Conservation (phyloP, 208 protist genomes). For the Leishmania aethiopica region DNA sequence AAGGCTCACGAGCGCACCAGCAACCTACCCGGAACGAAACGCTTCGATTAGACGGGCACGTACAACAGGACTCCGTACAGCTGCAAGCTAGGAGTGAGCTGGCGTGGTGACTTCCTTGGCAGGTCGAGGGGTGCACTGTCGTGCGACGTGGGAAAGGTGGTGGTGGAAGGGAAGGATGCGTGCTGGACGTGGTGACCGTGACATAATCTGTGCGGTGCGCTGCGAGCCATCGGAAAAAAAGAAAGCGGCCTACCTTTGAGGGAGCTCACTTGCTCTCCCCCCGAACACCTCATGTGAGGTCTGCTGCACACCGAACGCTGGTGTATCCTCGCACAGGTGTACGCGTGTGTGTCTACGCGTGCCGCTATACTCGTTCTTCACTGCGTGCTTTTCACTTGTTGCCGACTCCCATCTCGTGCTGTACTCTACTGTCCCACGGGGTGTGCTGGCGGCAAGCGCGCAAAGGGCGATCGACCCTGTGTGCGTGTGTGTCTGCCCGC, state of each 20-base stretch:
- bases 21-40: not conserved
- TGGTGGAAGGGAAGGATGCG: not conserved
- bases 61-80: not conserved
- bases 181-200: not conserved
- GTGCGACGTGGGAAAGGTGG: not conserved
- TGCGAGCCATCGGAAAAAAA: not conserved
- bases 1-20: not conserved
- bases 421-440: conserved; percentile 4
- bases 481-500: not conserved
- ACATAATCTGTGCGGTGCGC: not conserved
- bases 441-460: not conserved
- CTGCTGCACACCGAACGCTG: not conserved
- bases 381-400: not conserved
- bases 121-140: not conserved
- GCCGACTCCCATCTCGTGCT: not conserved
- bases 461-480: not conserved
- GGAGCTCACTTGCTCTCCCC: not conserved
- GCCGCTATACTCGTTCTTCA: not conserved
- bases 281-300: not conserved
- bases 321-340: no score
- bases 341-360: not conserved
- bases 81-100: not conserved
- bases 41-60: not conserved
- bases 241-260: not conserved
- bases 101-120: not conserved